Evolutionary conservation across 768 basidiomycete genomes (phyloP).

Genomic region (Panellus pusillus): DNA sequence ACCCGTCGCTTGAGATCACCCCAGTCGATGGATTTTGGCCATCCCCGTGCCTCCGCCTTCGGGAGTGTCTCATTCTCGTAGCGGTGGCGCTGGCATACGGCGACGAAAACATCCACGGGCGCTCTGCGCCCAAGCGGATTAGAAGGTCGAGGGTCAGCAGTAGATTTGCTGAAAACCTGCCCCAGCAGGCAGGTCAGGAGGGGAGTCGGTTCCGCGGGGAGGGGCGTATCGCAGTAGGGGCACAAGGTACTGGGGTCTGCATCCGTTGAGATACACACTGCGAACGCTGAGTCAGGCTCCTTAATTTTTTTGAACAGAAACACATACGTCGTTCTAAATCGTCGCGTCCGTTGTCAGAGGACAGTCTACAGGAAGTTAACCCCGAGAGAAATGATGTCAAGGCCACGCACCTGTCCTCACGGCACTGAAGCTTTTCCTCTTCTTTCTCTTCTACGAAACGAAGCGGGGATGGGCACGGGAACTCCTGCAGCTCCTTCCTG

Average conservation of each 20-base stretch:
- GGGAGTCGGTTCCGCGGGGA: slow-evolving; percentile 65
- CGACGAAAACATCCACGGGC: slow-evolving; percentile 57
- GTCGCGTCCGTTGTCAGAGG: too few relatives aligned
- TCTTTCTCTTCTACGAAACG: too few relatives aligned
- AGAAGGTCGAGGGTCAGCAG: slow-evolving; percentile 59
- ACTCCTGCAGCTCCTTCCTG: too few relatives aligned
- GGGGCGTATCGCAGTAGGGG: slow-evolving; percentile 77
- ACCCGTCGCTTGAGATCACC: slow-evolving; percentile 53
- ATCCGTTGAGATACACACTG: slow-evolving; percentile 52
- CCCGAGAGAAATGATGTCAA: too few relatives aligned
- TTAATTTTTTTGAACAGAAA: too few relatives aligned
- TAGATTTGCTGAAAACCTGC: slow-evolving; percentile 52
- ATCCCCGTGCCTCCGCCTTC: slow-evolving; percentile 66
- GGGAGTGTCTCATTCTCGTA: slow-evolving; percentile 77
- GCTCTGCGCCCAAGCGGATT: slow-evolving; percentile 66
- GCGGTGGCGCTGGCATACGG: slow-evolving; percentile 74
- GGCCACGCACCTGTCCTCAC: too few relatives aligned
- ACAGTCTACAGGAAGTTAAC: too few relatives aligned
- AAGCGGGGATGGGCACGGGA: too few relatives aligned
- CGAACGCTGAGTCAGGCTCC: neutral
- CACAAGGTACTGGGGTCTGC: slow-evolving; percentile 70
- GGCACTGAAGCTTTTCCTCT: too few relatives aligned
- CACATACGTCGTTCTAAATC: too few relatives aligned
- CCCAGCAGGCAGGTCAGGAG: slow-evolving; percentile 55
- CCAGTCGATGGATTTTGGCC: slow-evolving; percentile 78